Evolutionary conservation across 345 rosid species (phyloP), one percentile per base, ranked within the genome.

Genomic region (Eucalyptus cladocalyx): DNA sequence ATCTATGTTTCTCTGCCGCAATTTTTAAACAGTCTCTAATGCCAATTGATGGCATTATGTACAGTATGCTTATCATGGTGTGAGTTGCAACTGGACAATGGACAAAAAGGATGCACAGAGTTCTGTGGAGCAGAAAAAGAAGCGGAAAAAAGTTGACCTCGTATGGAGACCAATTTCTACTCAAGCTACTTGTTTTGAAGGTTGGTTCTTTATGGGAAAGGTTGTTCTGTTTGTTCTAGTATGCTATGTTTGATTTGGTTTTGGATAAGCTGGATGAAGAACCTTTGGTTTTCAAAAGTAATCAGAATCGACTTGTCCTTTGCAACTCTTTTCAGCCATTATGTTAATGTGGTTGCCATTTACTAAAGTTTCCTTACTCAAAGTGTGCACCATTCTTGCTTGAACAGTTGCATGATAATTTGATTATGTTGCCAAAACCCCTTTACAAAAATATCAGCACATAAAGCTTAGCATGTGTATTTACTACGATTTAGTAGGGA

Each of bases 151-250:
- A 40, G 88, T 87, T 13, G 91, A 90, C 90, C 93, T 40, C 56
- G 93, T 87, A 18, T 93, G 99, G 99, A 95, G 93, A 89, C 95
- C 95, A 28, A 89, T 94, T 69, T 93, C 95, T 91, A 90, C 92
- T 90, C 93, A 90, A 50, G 91, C 95, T 88, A 90, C 89, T 91
- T 89, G 92, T 80, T 4, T 42, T 72, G 93, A 94, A 89, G 99
- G 98, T 96, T 90, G 87, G 62, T 91, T 88, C 87, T 87, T 60
- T 89, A 88, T 30, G 13, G 83, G 83, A 37, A 19, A 76, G 0
- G 86, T 80, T 7, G 6, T 30, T 45, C 53, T 15, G 12, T 81
- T 76, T 86, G 24, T 37, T 7, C 8, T 87, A 14, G 47, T 54
- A 21, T 30, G 40, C 48, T 34, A 56, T 32, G 19, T 11, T 24